Evolutionary conservation across 2,329 filamentous ascomycete species (phyloP).

Genomic region (Sporothrix mexicana): DNA sequence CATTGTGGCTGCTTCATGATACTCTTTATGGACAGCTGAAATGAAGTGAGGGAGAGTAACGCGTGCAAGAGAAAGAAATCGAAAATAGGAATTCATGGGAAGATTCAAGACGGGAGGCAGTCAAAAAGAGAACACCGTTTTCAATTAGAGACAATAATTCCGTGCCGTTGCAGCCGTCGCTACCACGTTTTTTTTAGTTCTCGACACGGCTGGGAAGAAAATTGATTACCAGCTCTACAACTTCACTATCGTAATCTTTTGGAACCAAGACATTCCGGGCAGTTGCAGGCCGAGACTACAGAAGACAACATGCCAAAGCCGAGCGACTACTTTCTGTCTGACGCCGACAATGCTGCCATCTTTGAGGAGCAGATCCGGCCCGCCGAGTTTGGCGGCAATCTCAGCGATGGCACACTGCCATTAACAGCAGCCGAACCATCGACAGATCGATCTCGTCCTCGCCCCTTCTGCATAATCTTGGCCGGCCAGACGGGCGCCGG

Average conservation of each 20-base stretch:
- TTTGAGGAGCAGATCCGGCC: slow-evolving; percentile 41
- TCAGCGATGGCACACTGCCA: background rate
- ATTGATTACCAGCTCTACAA: background rate
- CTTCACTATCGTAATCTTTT: background rate
- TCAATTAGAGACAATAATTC: background rate
- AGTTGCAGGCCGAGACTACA: background rate
- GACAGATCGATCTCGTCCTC: background rate
- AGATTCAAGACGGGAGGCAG: no score
- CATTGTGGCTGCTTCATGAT: slow-evolving; percentile 4
- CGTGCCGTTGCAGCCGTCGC: background rate
- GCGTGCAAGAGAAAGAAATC: background rate
- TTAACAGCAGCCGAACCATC: no score
- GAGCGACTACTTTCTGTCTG: slow-evolving; percentile 32
- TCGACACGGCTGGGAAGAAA: background rate
- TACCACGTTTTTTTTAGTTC: background rate
- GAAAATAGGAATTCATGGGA: background rate
- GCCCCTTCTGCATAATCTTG: slow-evolving; percentile 51
- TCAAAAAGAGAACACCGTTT: slow-evolving; percentile 8
- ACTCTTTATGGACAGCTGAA: slow-evolving; percentile 3
- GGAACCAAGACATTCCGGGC: background rate
- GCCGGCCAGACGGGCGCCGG: slow-evolving; percentile 57
- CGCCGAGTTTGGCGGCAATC: slow-evolving; percentile 35
- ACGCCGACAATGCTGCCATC: slow-evolving; percentile 40
- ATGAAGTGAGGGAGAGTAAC: background rate
- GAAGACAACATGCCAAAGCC: slow-evolving; percentile 3